phyloP scores from a whole-genome alignment of 164 flowering plant genomes.

The Vitis riparia region DNA sequence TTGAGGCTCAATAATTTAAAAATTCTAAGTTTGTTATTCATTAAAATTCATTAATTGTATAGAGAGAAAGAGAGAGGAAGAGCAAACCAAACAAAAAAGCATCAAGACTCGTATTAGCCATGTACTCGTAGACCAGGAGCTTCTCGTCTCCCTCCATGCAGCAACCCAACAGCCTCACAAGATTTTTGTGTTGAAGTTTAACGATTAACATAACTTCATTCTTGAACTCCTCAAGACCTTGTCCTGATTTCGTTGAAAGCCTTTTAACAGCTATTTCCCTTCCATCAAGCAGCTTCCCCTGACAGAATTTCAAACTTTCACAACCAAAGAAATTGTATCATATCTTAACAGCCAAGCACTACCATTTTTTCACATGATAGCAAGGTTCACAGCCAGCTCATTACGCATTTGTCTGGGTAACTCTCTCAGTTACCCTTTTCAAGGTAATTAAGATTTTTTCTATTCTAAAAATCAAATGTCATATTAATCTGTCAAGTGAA shows the following conservation, averaged over 20 bases:
- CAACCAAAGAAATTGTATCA: background rate
- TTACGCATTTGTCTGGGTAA: background rate
- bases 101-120: conserved; percentile 50
- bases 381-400: background rate
- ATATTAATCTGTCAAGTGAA: too few species aligned
- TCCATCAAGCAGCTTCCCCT: conserved; percentile 41
- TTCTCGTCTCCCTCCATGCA: conserved; percentile 40
- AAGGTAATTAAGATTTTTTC: too few species aligned
- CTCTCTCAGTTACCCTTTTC: too few species aligned
- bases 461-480: too few species aligned
- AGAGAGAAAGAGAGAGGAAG: too few species aligned
- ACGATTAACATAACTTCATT: conserved; percentile 43
- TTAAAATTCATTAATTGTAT: too few species aligned
- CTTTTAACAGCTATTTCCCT: conserved; percentile 50
- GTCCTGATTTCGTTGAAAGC: conserved; percentile 33
- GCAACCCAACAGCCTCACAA: conserved; percentile 53
- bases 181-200: conserved; percentile 50
- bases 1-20: too few species aligned
- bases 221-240: conserved; percentile 42
- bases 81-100: conserved; percentile 38
- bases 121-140: conserved; percentile 47
- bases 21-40: too few species aligned
- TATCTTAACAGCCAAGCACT: background rate
- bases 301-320: conserved; percentile 3
- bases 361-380: background rate